Conservation (phyloP, 139 green algal genomes). For the Ettlia oleoabundans region DNA sequence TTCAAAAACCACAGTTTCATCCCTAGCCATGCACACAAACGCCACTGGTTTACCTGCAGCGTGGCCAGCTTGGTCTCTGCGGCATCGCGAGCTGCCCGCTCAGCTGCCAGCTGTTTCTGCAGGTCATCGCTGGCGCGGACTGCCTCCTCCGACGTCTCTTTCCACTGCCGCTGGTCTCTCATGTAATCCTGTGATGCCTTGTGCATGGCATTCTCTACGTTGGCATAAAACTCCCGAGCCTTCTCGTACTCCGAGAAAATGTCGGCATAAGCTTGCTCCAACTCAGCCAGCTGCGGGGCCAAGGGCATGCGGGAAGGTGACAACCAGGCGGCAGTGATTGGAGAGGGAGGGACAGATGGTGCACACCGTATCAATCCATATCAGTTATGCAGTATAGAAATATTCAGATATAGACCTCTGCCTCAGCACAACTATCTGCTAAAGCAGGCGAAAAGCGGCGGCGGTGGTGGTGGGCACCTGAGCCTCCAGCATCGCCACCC, state of each 20-base stretch:
- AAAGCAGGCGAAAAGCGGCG: too few relatives aligned
- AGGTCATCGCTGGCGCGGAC: neutral
- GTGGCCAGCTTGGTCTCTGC: slow-evolving; percentile 18
- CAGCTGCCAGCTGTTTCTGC: slow-evolving; percentile 6
- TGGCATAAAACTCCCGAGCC: slow-evolving; percentile 29
- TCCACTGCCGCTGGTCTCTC: slow-evolving; percentile 23
- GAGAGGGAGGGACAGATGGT: too few relatives aligned
- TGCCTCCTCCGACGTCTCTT: slow-evolving; percentile 5
- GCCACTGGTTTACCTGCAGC: too few relatives aligned
- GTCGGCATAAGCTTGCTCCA: slow-evolving; percentile 36
- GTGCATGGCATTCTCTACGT: slow-evolving; percentile 25
- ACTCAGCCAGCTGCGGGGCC: slow-evolving; percentile 34
- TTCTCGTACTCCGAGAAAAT: slow-evolving; percentile 40
- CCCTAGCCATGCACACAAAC: too few relatives aligned
- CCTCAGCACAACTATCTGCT: too few relatives aligned
- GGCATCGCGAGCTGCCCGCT: slow-evolving; percentile 23
- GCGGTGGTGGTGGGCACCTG: slow-evolving; percentile 24
- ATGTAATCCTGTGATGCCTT: slow-evolving; percentile 10
- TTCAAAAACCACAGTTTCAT: too few relatives aligned
- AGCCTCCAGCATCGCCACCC: slow-evolving; percentile 28
- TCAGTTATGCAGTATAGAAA: neutral
- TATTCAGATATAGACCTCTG: too few relatives aligned
- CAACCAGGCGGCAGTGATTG: too few relatives aligned
- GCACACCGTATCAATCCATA: too few relatives aligned
- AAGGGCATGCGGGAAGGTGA: neutral